These are phyloP conservation scores for Anisodus tanguticus DNA, from an alignment of 257 asterid genomes.

Conservation along the genomic window DNA sequence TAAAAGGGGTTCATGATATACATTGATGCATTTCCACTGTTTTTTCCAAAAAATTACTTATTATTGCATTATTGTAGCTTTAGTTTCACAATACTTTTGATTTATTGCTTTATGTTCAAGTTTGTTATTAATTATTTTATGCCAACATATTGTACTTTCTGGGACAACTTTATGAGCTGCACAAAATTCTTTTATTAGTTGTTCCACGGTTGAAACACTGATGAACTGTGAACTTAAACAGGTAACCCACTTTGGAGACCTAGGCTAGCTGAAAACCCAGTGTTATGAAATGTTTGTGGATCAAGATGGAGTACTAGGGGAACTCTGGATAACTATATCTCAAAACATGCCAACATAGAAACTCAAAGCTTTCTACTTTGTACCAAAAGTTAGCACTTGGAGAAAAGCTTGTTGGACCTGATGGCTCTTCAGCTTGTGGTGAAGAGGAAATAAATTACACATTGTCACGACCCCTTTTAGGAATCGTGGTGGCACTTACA, in stretches of 20 bases:
- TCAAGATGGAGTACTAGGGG: slow-evolving; percentile 38
- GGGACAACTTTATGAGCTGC: not conserved
- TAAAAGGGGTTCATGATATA: no score
- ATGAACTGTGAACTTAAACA: not conserved
- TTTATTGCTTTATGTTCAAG: not conserved
- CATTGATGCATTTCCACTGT: no score
- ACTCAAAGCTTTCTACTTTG: not conserved
- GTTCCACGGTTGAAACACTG: not conserved
- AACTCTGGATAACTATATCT: slow-evolving; percentile 28
- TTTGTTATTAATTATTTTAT: not conserved
- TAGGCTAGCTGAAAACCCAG: slow-evolving; percentile 42
- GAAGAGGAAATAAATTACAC: not conserved
- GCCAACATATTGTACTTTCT: not conserved
- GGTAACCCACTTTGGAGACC: slow-evolving; percentile 40
- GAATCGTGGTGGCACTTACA: no score
- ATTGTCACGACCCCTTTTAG: no score
- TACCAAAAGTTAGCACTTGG: not conserved
- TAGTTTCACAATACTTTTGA: not conserved
- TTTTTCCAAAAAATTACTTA: no score
- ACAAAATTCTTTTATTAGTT: not conserved
- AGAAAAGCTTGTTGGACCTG: slow-evolving; percentile 1
- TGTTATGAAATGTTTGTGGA: slow-evolving; percentile 44
- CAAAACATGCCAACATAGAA: slow-evolving; percentile 22
- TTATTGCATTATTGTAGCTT: no score
- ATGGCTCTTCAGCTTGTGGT: not conserved